A percentile compares a stretch with the other conserved stretches of the same genome.
Evolutionary conservation across 345 rosid genomes (phyloP).

Genomic region (Eucalyptus sp.): DNA sequence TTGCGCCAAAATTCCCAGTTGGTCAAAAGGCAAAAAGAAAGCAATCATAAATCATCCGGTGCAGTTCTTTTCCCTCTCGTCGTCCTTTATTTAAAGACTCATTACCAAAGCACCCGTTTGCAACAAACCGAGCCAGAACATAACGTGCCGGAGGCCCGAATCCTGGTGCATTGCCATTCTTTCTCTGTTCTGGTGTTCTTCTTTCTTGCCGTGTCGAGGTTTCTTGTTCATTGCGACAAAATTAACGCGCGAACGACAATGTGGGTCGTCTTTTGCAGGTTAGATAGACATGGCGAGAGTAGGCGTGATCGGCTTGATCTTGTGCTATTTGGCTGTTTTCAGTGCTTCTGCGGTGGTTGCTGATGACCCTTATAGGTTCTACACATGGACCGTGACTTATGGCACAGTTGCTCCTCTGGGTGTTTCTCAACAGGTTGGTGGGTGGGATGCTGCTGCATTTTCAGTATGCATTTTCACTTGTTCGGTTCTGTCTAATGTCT

Average conservation of each 20-base stretch:
- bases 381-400: constrained; percentile 19
- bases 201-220: neutral
- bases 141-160: neutral
- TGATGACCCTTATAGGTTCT: constrained; percentile 13
- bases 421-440: constrained; percentile 65
- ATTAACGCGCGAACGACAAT: neutral
- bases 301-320: neutral
- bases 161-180: neutral
- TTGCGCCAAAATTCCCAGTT: neutral
- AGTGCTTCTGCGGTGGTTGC: neutral
- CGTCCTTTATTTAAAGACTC: neutral
- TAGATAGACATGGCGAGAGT: neutral
- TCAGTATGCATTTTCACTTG: neutral
- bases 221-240: neutral
- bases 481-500: neutral
- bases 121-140: neutral
- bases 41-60: neutral
- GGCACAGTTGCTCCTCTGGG: constrained; percentile 9
- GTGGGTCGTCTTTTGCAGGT: neutral
- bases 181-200: neutral
- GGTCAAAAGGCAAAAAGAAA: neutral
- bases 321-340: neutral
- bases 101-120: neutral
- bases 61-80: neutral
- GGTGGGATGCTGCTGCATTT: neutral